Base-by-base conservation (phyloP, 2,329 filamentous ascomycete genomes). In the Trichoderma koningii region DNA sequence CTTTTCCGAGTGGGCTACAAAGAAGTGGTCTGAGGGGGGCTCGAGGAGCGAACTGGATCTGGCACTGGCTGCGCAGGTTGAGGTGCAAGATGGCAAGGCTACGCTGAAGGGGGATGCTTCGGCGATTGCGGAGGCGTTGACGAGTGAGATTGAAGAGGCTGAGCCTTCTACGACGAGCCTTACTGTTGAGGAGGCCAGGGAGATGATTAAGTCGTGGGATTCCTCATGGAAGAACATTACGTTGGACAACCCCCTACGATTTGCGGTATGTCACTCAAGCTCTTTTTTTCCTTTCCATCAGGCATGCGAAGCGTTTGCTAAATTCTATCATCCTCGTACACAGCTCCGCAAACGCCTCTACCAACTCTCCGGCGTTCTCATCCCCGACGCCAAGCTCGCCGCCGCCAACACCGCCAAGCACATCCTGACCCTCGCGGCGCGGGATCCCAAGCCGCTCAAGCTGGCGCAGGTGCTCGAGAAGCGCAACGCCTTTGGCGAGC, bases 261-360 rank as follows among this genome's bases (percentile, higher is more conserved):
- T 95, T 80, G 86, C 87, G 65, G 91, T 95, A 84, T 69, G 88
- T 82, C 42, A 45, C 19, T 7, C 19, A 59, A 23, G 9, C 2
- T 7, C 10, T 34, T 7, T 34, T 34, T 7, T 10, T 9, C 9
- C 9, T 10, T 34, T 3, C 7, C 9, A 3, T 34, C 7, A 9
- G 9, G 14, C 28, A 12, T 1, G 21, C 23, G 48, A 23, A 14
- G 19, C 19, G 14, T 14, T 30, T 44, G 19, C 48, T 62, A 21
- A 62, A 12, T 26, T 3, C 5, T 30, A 30, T 53, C 21, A 9
- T n/a, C 21, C n/a, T 48, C 14, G 26, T 14, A 10, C 10, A 70
- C 47, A 97, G 93, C 83, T 95, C 69, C 80, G 88, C 72, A 96
- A 97, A 79, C 89, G 92, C 66, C 80, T 93, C 67, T 87, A 89